phyloP scores from a whole-genome alignment of 164 flowering plant genomes.

The Echeveria elegans region DNA sequence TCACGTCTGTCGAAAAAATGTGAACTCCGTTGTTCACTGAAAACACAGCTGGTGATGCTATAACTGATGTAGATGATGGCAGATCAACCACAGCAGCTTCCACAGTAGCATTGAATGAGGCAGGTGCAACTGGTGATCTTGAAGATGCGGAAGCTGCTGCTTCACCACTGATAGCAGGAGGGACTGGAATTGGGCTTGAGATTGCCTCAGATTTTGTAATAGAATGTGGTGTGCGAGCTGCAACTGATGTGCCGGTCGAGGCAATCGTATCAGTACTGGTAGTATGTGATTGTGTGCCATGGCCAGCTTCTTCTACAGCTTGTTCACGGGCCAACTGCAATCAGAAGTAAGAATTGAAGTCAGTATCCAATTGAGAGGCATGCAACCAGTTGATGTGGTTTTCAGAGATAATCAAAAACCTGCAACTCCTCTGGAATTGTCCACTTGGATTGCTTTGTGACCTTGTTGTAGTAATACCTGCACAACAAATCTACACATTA shows the following conservation, averaged over 20 bases:
- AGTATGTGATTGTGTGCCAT: slow-evolving; percentile 29
- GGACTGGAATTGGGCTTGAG: slow-evolving; percentile 58
- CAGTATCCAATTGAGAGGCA: neutral
- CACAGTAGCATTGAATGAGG: slow-evolving; percentile 20
- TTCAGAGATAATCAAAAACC: slow-evolving; percentile 35
- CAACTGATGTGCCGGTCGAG: slow-evolving; percentile 18
- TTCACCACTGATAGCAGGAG: slow-evolving; percentile 33
- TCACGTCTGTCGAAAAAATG: slow-evolving; percentile 4
- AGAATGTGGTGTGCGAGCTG: slow-evolving; percentile 20
- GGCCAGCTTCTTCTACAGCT: slow-evolving; percentile 43
- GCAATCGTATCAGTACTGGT: slow-evolving; percentile 20
- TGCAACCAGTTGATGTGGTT: neutral
- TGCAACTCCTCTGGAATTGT: slow-evolving; percentile 83
- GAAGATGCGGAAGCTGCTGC: slow-evolving; percentile 32
- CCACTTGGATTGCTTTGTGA: slow-evolving; percentile 85
- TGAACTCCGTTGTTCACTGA: slow-evolving; percentile 18
- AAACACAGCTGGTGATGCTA: slow-evolving; percentile 14
- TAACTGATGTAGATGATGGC: neutral
- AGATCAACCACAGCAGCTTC: neutral
- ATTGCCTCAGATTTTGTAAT: slow-evolving; percentile 21
- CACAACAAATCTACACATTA: slow-evolving; percentile 5
- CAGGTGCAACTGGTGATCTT: slow-evolving; percentile 17
- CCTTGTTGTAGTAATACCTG: slow-evolving; percentile 92
- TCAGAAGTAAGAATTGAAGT: slow-evolving; percentile 7
- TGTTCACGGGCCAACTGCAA: slow-evolving; percentile 84